These are phyloP conservation scores for Monoraphidium neglectum DNA, from an alignment of 139 green algal species.

Conservation along the genomic window DNA sequence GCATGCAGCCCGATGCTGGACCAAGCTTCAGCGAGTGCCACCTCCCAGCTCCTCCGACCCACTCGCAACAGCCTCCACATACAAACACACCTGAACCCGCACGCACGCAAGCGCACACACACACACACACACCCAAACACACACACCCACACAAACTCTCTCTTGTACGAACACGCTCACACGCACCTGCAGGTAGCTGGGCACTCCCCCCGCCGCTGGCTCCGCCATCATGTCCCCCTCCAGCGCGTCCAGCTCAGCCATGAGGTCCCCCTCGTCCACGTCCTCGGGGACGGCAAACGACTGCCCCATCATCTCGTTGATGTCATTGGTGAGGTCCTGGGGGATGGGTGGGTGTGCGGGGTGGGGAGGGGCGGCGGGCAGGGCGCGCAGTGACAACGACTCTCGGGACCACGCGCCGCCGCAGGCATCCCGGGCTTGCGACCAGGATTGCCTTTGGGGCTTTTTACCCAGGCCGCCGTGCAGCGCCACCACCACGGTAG, in stretches of 20 bases:
- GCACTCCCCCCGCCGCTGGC: conserved; percentile 45
- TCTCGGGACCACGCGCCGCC: too few relatives aligned
- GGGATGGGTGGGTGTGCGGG: too few relatives aligned
- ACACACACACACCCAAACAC: neutral
- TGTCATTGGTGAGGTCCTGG: conserved; percentile 85
- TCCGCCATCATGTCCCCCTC: conserved; percentile 76
- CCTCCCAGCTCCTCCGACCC: neutral
- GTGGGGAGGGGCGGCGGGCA: too few relatives aligned
- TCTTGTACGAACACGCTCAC: too few relatives aligned
- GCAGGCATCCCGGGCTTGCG: too few relatives aligned
- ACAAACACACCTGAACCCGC: neutral
- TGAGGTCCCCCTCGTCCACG: conserved; percentile 96
- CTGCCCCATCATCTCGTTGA: conserved; percentile 87
- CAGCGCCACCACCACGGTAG: too few relatives aligned
- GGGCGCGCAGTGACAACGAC: too few relatives aligned
- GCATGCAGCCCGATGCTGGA: neutral
- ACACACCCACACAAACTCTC: too few relatives aligned
- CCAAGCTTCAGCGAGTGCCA: neutral
- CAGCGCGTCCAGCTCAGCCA: conserved; percentile 96
- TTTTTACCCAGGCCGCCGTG: too few relatives aligned
- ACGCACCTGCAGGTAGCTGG: conserved; percentile 77
- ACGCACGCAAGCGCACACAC: neutral
- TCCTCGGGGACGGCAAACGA: conserved; percentile 92
- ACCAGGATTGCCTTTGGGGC: too few relatives aligned
- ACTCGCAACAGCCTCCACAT: neutral